Percentiles rank a stretch among this genome's conserved stretches.
Evolutionary conservation across 306 rosid genomes (phyloP).

Genomic region (Vigna unguiculata): DNA sequence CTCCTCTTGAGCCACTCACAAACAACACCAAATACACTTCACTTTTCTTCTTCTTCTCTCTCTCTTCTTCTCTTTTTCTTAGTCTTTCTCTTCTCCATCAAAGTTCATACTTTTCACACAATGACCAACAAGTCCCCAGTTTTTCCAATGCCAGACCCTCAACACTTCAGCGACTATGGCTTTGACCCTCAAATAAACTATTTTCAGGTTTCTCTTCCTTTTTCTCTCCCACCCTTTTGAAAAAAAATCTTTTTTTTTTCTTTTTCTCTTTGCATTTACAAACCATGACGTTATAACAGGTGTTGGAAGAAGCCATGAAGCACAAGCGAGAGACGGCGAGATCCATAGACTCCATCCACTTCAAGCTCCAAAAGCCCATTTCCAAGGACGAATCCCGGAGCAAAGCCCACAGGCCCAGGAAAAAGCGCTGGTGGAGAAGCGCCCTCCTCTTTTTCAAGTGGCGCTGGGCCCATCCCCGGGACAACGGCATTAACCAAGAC

Average conservation of each 20-base stretch:
- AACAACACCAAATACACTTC: not conserved
- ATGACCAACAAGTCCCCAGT: slow-evolving; percentile 83
- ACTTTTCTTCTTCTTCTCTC: not conserved
- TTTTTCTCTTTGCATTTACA: not conserved
- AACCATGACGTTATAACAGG: slow-evolving; percentile 46
- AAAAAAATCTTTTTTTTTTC: not conserved
- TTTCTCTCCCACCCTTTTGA: not conserved
- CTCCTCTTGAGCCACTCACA: slow-evolving; percentile 43
- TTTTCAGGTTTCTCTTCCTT: slow-evolving; percentile 66
- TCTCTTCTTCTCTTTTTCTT: not conserved
- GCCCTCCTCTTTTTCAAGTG: slow-evolving; percentile 83
- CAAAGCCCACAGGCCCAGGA: slow-evolving; percentile 63
- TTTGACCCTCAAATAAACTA: slow-evolving; percentile 93
- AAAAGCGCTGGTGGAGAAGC: slow-evolving; percentile 85
- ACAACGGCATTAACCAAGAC: slow-evolving; percentile 29
- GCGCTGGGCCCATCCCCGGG: slow-evolving; percentile 51
- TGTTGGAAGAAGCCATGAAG: slow-evolving; percentile 83
- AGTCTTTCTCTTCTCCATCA: not conserved
- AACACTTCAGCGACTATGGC: slow-evolving; percentile 95
- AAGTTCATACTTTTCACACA: not conserved
- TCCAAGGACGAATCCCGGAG: slow-evolving; percentile 66
- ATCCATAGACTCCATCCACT: slow-evolving; percentile 85
- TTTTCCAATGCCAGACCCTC: slow-evolving; percentile 84
- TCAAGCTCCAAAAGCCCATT: slow-evolving; percentile 89
- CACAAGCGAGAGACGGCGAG: slow-evolving; percentile 72